Evolutionary conservation across 1,284 basidiomycete genomes (phyloP).

Genomic region (Puccinia novopanici): DNA sequence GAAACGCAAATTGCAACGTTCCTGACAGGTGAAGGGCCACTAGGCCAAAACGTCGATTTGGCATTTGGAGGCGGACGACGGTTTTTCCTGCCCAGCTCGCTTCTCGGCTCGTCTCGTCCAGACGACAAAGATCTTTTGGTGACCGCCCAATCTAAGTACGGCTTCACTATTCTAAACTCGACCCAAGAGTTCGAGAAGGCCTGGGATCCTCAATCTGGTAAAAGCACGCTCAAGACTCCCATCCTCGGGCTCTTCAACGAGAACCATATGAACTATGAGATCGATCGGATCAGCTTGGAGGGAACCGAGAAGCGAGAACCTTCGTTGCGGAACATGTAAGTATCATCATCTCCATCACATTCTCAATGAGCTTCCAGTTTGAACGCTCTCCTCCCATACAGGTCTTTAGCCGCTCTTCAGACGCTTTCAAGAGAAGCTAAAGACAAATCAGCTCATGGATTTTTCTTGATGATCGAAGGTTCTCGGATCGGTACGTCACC

Average conservation of each 20-base stretch:
- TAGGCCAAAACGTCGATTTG: slow-evolving; percentile 56
- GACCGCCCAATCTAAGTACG: slow-evolving; percentile 52
- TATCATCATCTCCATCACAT: neutral
- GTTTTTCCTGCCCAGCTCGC: slow-evolving; percentile 58
- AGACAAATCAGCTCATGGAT: slow-evolving; percentile 52
- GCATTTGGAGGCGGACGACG: slow-evolving; percentile 60
- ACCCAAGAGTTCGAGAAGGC: slow-evolving; percentile 50
- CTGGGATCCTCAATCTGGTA: slow-evolving; percentile 24
- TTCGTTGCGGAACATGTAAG: slow-evolving; percentile 53
- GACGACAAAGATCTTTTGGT: slow-evolving; percentile 58
- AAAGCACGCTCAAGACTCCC: slow-evolving; percentile 25
- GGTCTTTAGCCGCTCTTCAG: slow-evolving; percentile 49
- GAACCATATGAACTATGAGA: slow-evolving; percentile 54
- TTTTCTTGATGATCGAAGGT: slow-evolving; percentile 55
- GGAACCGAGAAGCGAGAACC: slow-evolving; percentile 51
- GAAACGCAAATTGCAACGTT: slow-evolving; percentile 54
- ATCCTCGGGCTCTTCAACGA: slow-evolving; percentile 52
- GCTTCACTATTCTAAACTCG: slow-evolving; percentile 51
- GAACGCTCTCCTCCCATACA: neutral
- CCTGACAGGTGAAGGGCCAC: slow-evolving; percentile 53
- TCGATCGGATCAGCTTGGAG: slow-evolving; percentile 52
- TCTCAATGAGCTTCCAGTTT: neutral
- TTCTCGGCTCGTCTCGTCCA: slow-evolving; percentile 56
- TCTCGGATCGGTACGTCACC: slow-evolving; percentile 42
- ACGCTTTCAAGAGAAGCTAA: slow-evolving; percentile 47